phyloP scores from a whole-genome alignment of 371 early-diverging fungal genomes.

The Haplosporangium sp. region DNA sequence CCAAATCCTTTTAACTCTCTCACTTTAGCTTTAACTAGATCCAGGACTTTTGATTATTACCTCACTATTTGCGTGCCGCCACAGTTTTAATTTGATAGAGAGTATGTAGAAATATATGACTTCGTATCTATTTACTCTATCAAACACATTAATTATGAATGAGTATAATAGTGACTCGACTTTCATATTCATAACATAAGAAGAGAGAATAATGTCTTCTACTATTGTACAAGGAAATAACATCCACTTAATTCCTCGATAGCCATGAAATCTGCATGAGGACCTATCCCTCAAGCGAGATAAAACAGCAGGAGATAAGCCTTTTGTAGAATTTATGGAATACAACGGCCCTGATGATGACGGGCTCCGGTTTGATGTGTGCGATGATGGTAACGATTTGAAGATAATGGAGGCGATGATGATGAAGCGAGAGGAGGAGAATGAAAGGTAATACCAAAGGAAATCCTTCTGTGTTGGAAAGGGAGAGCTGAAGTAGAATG shows the following conservation, averaged over 20 bases:
- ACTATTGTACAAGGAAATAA: not conserved
- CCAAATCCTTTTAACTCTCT: too few relatives aligned
- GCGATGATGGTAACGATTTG: not conserved
- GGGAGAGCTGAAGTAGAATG: too few relatives aligned
- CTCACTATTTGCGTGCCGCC: too few relatives aligned
- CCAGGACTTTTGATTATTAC: too few relatives aligned
- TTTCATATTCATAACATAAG: not conserved
- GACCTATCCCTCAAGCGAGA: not conserved
- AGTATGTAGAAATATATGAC: too few relatives aligned
- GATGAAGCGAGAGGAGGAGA: too few relatives aligned
- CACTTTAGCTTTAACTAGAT: too few relatives aligned
- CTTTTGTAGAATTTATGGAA: not conserved
- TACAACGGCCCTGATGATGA: not conserved
- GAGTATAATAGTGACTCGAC: not conserved
- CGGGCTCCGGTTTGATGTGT: not conserved
- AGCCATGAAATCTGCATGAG: not conserved
- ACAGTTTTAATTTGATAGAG: too few relatives aligned
- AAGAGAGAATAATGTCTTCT: not conserved
- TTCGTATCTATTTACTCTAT: too few relatives aligned
- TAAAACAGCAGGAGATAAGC: not conserved
- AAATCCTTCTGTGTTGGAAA: not conserved
- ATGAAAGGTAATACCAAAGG: not conserved
- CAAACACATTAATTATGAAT: not conserved
- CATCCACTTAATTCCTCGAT: not conserved
- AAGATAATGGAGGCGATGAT: too few relatives aligned